Conservation (phyloP, 192 early-diverging fungal species). For the Mortierella claussenii region DNA sequence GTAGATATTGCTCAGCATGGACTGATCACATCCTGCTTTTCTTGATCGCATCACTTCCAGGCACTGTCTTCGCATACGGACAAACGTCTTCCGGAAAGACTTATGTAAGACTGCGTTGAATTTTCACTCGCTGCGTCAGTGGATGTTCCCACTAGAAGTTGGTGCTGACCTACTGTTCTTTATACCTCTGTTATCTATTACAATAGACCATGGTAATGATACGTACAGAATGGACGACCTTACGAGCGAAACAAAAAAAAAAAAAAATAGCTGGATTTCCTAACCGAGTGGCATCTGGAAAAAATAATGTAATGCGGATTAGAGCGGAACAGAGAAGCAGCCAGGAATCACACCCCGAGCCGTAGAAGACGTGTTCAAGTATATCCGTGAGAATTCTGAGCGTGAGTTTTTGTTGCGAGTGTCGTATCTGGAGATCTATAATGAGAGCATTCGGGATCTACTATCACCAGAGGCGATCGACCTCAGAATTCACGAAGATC, state of each 20-base stretch:
- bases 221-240: background rate
- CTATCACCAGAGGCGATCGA: conserved; percentile 84
- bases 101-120: conserved; percentile 55
- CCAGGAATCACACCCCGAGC: conserved; percentile 82
- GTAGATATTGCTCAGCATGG: no score
- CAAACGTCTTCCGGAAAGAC: conserved; percentile 98
- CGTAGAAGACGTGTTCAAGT: conserved; percentile 80
- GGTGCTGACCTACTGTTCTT: no score
- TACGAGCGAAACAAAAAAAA: background rate
- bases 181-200: no score
- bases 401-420: conserved; percentile 94
- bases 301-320: no score
- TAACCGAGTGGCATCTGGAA: no score
- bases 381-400: conserved; percentile 71
- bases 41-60: conserved; percentile 40
- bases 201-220: conserved; percentile 60
- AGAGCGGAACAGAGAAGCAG: conserved; percentile 74
- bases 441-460: conserved; percentile 91
- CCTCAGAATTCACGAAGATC: conserved; percentile 88
- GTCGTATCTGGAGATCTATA: conserved; percentile 98
- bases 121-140: no score
- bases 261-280: no score
- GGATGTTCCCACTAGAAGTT: no score
- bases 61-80: conserved; percentile 98
- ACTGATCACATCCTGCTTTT: no score